Evolutionary conservation across 2,329 filamentous ascomycete species (phyloP).

Genomic region (Metarhizium brunneum): DNA sequence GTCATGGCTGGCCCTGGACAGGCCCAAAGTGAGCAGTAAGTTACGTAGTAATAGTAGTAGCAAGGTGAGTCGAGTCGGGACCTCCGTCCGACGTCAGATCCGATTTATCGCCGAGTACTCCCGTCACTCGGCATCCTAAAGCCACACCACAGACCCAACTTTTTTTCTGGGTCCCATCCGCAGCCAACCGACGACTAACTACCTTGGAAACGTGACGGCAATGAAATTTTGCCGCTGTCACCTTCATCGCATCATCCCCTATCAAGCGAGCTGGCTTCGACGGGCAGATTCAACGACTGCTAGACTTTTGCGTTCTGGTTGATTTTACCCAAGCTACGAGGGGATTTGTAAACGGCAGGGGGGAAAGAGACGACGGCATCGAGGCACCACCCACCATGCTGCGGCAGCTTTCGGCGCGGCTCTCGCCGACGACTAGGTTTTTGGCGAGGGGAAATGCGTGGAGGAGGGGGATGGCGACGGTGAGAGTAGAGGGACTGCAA

Average conservation of each 20-base stretch:
- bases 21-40: too few species aligned
- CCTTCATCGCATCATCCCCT: background rate
- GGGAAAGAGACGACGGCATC: background rate
- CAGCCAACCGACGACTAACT: background rate
- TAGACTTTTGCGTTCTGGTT: background rate
- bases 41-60: background rate
- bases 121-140: background rate
- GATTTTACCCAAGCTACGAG: background rate
- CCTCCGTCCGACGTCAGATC: conserved; percentile 7
- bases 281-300: background rate
- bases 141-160: background rate
- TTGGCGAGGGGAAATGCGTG: conserved; percentile 12
- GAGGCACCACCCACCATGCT: conserved; percentile 17
- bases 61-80: background rate
- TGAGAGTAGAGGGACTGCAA: conserved; percentile 25
- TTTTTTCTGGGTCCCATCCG: background rate
- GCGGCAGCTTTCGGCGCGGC: conserved; percentile 24
- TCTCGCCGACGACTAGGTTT: conserved; percentile 16
- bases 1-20: too few species aligned
- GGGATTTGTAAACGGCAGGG: background rate
- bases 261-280: background rate
- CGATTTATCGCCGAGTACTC: conserved; percentile 13
- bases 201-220: background rate
- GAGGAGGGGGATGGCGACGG: conserved; percentile 18
- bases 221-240: background rate